These are phyloP conservation scores for Macrolepiota albuminosa DNA, from an alignment of 768 basidiomycete species.

Conservation along the genomic window DNA sequence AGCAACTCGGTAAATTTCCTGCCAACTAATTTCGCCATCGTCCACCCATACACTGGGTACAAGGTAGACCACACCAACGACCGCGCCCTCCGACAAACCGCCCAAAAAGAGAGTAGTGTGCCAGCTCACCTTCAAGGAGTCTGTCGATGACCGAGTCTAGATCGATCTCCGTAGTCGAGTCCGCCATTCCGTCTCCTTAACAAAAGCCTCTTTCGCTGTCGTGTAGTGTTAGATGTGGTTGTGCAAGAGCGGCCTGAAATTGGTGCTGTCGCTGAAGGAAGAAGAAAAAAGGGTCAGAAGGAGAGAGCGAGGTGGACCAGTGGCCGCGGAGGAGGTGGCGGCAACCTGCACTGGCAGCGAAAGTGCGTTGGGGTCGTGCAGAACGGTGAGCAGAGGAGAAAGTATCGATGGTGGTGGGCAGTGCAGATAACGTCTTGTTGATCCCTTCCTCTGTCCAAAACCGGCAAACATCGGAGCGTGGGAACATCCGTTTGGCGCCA, in stretches of 20 bases:
- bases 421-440: slow-evolving; percentile 39
- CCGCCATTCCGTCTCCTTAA: slow-evolving; percentile 52
- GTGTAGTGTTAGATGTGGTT: slow-evolving; percentile 7
- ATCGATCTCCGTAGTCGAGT: slow-evolving; percentile 89
- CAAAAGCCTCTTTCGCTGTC: slow-evolving; percentile 7
- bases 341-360: slow-evolving; percentile 13
- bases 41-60: neutral
- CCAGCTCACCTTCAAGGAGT: slow-evolving; percentile 85
- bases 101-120: slow-evolving; percentile 7
- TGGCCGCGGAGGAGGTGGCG: slow-evolving; percentile 7
- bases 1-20: neutral
- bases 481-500: slow-evolving; percentile 25
- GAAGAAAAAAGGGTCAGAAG: slow-evolving; percentile 12
- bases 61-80: neutral
- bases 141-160: slow-evolving; percentile 99
- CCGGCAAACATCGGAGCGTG: slow-evolving; percentile 40
- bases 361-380: slow-evolving; percentile 12
- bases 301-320: neutral
- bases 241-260: neutral
- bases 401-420: slow-evolving; percentile 46
- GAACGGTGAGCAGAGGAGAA: slow-evolving; percentile 10
- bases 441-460: slow-evolving; percentile 28
- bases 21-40: neutral
- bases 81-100: neutral
- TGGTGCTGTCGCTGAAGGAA: slow-evolving; percentile 10